Base-by-base conservation (phyloP, 352 stramenopile genomes). In the Phytophthora sp. region DNA sequence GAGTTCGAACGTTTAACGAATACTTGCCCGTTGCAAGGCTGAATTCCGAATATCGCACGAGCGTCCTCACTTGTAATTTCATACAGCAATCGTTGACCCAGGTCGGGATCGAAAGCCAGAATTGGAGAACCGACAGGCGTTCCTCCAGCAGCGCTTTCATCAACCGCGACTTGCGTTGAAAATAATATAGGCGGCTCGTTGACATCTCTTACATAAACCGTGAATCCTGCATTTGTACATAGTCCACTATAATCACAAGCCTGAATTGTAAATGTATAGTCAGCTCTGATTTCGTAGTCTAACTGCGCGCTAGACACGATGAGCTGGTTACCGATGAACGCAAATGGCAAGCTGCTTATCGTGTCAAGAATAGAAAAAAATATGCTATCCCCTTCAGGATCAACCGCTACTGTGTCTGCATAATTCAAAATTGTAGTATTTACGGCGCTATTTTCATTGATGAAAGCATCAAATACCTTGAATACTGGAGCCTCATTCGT, bases 401-500 rank as follows among this genome's bases (percentile, higher is more conserved):
- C 65, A 32, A 48, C 8, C 11, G 52, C 49, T 12, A 73, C 66
- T 15, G 3, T 5, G 7, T 59, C 37, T 3, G 34, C 37, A 30
- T 32, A 13, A 3, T 43, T 62, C 0, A 66, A 49, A 9, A 73
- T 48, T 0, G 32, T 23, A 26, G 65, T 66, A n/a, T 61, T 54
- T 28, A 32, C 43, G 20, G 49, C 52, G n/a, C 52, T 66, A 49
- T 73, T 66, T 31, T 73, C 65, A 31, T 69, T 24, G 11, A 69
- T 23, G 32, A 48, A 28, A 8, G 21, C 39, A 54, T 31, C 51
- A 5, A 49, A 46, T 32, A 68, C 1, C 9, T 49, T 37, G 32
- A 87, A 79, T 11, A 75, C 43, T 15, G 79, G 79, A 8, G 74
- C 45, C 58, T 87, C 77, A 32, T 89, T 89, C 5, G 72, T 54